phyloP scores from a whole-genome alignment of 1,284 basidiomycete genomes.

The Cutaneotrichosporon cutaneum region DNA sequence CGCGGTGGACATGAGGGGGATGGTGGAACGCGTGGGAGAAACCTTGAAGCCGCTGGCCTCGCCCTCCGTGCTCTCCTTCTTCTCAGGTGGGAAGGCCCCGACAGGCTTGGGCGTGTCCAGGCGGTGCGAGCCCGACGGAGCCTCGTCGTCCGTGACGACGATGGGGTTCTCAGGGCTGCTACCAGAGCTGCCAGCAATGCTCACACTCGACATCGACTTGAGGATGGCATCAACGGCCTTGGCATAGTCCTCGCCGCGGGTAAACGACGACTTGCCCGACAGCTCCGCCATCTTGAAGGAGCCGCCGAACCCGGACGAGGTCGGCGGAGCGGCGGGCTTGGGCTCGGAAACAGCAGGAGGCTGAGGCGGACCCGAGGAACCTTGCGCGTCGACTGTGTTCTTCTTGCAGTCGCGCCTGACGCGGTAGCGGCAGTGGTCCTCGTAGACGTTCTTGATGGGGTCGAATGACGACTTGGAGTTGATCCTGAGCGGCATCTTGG shows the following conservation, averaged over 20 bases:
- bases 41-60: neutral
- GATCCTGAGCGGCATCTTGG: slow-evolving; percentile 56
- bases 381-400: neutral
- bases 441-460: slow-evolving; percentile 24
- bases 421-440: slow-evolving; percentile 22
- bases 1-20: neutral
- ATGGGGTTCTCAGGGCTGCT: too few species aligned
- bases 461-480: slow-evolving; percentile 36
- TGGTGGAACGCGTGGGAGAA: neutral
- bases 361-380: too few species aligned
- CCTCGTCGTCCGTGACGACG: slow-evolving; percentile 21
- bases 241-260: slow-evolving; percentile 21
- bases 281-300: neutral
- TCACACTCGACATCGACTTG: slow-evolving; percentile 7
- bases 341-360: neutral
- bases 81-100: slow-evolving; percentile 12
- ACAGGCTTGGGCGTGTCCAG: slow-evolving; percentile 12
- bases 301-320: neutral
- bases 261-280: neutral
- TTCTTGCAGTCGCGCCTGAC: slow-evolving; percentile 8
- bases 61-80: neutral
- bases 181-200: neutral
- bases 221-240: slow-evolving; percentile 21
- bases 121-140: neutral
- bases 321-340: neutral